Evolutionary conservation across 768 basidiomycete species (phyloP), one percentile per base, ranked within the genome.

Genomic region (Pisolithus albus): DNA sequence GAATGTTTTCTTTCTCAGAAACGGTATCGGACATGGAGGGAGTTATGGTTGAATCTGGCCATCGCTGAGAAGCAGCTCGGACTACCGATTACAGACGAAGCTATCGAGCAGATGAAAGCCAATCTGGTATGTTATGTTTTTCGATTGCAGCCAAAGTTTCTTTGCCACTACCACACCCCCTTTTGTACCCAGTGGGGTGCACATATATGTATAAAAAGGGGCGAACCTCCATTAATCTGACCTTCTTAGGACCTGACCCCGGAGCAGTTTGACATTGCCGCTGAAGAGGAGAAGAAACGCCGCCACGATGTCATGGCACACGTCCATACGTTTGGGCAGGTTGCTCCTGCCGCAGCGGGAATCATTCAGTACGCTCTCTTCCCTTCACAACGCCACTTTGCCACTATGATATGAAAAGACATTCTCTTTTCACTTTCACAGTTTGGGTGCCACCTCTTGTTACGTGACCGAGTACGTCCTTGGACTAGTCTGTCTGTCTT

Each of bases 231-330:
- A 41, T 51, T 54, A 18, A 57, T 53, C 56, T 30, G 28, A 37
- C 26, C 4, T n/a, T 51, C 34, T 11, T 60, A 94, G 92, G 67
- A 86, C 43, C 71, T 98, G 28, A 92, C 92, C 51, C 85, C 81
- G 10, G 81, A 86, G 45, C 96, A 99, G 72, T 95, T 98, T 63
- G 86, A 84, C 56, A 76, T 89, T 49, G 96, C 96, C 1, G 94
- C 92, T 0, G 73, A 79, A 50, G 96, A 99, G 68, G 96, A 99
- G 72, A 98, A 96, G 75, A 96, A 92, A 71, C 75, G 96, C 23
- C 79, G 96, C 11, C 96, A 99, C 72, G 96, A 99, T 70, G 96
- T 99, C 41, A 99, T 99, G 96, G 96, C 96, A 0, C 96, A 99
- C 64, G 96, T 99, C 41, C 92, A 98, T 71, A 96, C 94, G 4